Evolutionary conservation across 805 yeast genomes (phyloP).

Genomic region (Komagataella pseudopastoris): DNA sequence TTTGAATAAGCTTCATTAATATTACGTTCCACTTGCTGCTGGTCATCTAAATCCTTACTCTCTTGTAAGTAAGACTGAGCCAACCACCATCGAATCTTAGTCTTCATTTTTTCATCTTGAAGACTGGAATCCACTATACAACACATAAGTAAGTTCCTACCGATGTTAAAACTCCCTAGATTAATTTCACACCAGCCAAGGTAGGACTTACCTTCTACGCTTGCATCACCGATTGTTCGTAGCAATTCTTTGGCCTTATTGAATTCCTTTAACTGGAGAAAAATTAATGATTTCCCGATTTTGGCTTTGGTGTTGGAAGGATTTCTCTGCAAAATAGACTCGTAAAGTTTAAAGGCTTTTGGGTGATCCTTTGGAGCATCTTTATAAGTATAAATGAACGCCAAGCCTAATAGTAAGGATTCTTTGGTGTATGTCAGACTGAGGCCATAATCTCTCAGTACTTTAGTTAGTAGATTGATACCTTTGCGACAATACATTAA

Average conservation of each 20-base stretch:
- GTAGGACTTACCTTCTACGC: conserved; percentile 51
- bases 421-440: conserved; percentile 36
- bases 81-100: conserved; percentile 56
- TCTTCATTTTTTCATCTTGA: conserved; percentile 39
- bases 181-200: conserved; percentile 68
- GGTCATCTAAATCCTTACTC: conserved; percentile 8
- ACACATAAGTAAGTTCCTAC: conserved; percentile 33
- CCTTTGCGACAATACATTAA: conserved; percentile 48
- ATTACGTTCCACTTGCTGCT: conserved; percentile 10
- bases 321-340: conserved; percentile 33
- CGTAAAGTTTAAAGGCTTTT: conserved; percentile 61
- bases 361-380: conserved; percentile 85
- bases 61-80: conserved; percentile 44
- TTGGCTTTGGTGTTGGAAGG: conserved; percentile 42
- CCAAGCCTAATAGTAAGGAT: conserved; percentile 53
- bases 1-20: conserved; percentile 39
- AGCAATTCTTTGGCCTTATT: conserved; percentile 41
- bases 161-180: conserved; percentile 33
- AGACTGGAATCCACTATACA: conserved; percentile 33
- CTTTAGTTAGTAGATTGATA: conserved; percentile 35
- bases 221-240: conserved; percentile 31
- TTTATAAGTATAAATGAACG: conserved; percentile 64
- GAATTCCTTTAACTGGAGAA: conserved; percentile 49
- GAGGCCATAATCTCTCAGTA: conserved; percentile 31
- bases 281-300: conserved; percentile 73